Base-by-base conservation (phyloP, 768 basidiomycete genomes). In the Royoungia palumana region DNA sequence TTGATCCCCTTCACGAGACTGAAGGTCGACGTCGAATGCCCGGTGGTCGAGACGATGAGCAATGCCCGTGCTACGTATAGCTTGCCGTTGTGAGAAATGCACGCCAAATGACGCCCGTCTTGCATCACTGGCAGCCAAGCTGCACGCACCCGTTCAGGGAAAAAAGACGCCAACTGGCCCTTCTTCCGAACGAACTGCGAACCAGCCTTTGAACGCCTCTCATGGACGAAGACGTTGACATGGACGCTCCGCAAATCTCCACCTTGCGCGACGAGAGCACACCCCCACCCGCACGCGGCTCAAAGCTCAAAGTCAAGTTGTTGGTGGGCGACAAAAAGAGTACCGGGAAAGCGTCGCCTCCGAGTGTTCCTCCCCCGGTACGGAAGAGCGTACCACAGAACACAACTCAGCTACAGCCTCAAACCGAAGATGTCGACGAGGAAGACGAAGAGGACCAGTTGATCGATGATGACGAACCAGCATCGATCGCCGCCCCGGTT, bases 161-260 rank as follows among this genome's bases (percentile, higher is more conserved):
- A 30, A 30, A 35, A 35, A 38, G 36, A 14, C 37, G 35, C 35
- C 28, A 32, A n/a, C 32, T 45, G 28, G 28, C 36, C 30, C 35
- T 36, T 10, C 40, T 46, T 35, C 19, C 39, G 20, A 50, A 32
- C 21, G 17, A 35, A 21, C 43, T 27, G 34, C 44, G 38, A 54
- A 38, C 25, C 32, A n/a, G 17, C 7, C 30, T 4, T n/a, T 32
- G 14, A 14, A 25, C 36, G 19, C 22, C 34, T 35, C 11, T 35
- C 47, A 72, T 73, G 69, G 67, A 72, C 50, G 69, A 73, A 41
- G 74, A 77, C 47, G 59, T 73, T n/a, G 73, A 75, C 36, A 88
- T 89, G 85, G 89, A 89, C 34, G 85, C 88, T 28, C 89, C 89
- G 32, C 82, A 82, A 56, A 90, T 91, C 46, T 90, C 88, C 21